Evolutionary conservation across 1,284 basidiomycete species (phyloP), one percentile per base, ranked within the genome.

Genomic region (Leucoagaricus sp.): DNA sequence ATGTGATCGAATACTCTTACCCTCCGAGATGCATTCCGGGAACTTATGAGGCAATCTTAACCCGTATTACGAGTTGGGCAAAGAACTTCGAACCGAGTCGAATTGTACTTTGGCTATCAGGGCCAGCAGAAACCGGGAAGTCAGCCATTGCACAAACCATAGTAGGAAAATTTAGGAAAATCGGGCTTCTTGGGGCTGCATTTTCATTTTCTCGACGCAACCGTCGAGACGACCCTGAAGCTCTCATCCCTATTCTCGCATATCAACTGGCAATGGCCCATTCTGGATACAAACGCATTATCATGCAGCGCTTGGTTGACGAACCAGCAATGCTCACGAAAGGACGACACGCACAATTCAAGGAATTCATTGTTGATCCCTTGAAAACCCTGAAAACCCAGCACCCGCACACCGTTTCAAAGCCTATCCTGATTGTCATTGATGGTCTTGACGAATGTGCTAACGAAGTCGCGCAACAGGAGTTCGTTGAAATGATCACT

Each of bases 391-490:
- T 48, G 4, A 21, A n/a, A 10, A 5, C 25, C 13, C 17, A 8
- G 2, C 33, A 13, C 19, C 46, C 46, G 13, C 23, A 17, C 9
- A 38, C 6, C 13, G 13, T 8, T 13, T 38, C 17, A n/a, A 4
- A 12, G 13, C 46, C 46, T 9, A 17, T 26, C 13, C 13, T 58
- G 4, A 31, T 53, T 10, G 23, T 53, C 23, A n/a, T 58, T 6
- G 51, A 53, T 38, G 57, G 51, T 5, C 44, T 58, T 2, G 50
- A 53, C 29, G 49, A 53, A 46, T 57, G 55, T 25, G 28, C 46
- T 2, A 26, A 19, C 6, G n/a, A 41, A 13, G n/a, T 42, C 7
- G 57, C 34, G 2, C 53, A 55, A 23, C 25, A 15, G 12, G 25
- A 53, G 12, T 21, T 53, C 17, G 29, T 49, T 13, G n/a, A 47